Percentiles rank a stretch among this genome's conserved stretches.
Conservation (phyloP, 306 rosid species). For the Chamaecrista fasciculata region DNA sequence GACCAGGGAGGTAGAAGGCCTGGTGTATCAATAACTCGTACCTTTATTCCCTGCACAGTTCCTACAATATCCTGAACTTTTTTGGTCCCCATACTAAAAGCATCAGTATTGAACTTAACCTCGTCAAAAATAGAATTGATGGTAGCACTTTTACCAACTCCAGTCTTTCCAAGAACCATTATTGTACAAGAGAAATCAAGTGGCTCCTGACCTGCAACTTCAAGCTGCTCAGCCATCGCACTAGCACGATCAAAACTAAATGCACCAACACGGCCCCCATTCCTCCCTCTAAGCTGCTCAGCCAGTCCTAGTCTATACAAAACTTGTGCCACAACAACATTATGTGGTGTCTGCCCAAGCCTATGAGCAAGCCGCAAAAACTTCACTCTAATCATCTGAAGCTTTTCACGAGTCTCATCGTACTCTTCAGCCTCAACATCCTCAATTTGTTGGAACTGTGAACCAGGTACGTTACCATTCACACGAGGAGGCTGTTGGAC, state of each 20-base stretch:
- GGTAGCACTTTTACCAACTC: constrained; percentile 98
- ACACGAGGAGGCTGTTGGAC: constrained; percentile 84
- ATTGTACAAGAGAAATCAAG: constrained; percentile 96
- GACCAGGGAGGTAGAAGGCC: constrained; percentile 92
- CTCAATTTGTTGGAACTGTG: constrained; percentile 69
- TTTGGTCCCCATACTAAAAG: constrained; percentile 84
- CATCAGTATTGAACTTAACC: constrained; percentile 82
- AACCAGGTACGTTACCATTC: constrained; percentile 58
- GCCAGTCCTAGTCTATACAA: constrained; percentile 92
- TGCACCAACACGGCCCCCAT: constrained; percentile 95
- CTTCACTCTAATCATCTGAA: constrained; percentile 95
- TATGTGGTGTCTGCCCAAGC: constrained; percentile 99
- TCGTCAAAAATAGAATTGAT: constrained; percentile 96
- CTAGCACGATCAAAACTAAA: constrained; percentile 99
- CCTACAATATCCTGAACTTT: constrained; percentile 98
- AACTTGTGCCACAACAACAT: constrained; percentile 99
- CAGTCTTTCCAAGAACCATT: constrained; percentile 96
- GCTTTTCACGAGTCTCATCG: constrained; percentile 95
- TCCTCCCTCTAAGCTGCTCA: constrained; percentile 93
- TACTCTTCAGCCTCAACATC: constrained; percentile 88
- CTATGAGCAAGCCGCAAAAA: constrained; percentile 89
- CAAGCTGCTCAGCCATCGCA: constrained; percentile 98
- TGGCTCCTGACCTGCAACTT: constrained; percentile 89
- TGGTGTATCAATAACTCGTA: constrained; percentile 91
- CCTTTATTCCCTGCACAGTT: constrained; percentile 92